Evolutionary conservation across 1,284 basidiomycete species (phyloP).

Genomic region (Cutaneotrichosporon sp.): DNA sequence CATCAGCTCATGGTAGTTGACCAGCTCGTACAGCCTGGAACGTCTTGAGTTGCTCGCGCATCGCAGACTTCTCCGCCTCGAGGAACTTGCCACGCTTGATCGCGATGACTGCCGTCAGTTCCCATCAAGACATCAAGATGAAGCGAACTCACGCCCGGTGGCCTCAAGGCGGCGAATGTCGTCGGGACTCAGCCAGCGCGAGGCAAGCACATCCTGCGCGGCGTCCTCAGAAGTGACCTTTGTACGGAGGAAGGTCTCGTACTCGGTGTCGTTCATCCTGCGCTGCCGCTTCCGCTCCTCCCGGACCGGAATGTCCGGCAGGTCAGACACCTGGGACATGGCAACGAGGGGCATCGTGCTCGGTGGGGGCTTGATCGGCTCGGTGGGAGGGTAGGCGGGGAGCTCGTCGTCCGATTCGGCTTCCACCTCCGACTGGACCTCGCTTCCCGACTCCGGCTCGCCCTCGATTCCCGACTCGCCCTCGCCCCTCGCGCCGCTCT

Average conservation of each 20-base stretch:
- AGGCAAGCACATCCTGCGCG: conserved; percentile 36
- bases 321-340: conserved; percentile 3
- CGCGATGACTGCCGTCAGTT: conserved; percentile 27
- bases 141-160: conserved; percentile 25
- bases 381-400: neutral
- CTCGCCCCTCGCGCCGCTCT: neutral
- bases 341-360: conserved; percentile 8
- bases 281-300: neutral
- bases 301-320: neutral
- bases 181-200: conserved; percentile 29
- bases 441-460: too few species aligned
- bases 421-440: neutral
- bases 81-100: conserved; percentile 42
- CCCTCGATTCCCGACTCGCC: neutral
- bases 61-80: conserved; percentile 31
- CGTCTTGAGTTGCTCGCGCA: conserved; percentile 30
- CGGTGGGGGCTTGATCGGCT: neutral
- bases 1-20: neutral
- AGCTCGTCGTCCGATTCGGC: neutral
- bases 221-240: conserved; percentile 13
- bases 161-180: conserved; percentile 39
- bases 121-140: too few species aligned
- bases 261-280: conserved; percentile 1
- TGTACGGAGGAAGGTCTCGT: conserved; percentile 4
- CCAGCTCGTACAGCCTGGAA: conserved; percentile 20